Conservation (phyloP, 164 flowering plant species). For the Euptelea pleiosperma region DNA sequence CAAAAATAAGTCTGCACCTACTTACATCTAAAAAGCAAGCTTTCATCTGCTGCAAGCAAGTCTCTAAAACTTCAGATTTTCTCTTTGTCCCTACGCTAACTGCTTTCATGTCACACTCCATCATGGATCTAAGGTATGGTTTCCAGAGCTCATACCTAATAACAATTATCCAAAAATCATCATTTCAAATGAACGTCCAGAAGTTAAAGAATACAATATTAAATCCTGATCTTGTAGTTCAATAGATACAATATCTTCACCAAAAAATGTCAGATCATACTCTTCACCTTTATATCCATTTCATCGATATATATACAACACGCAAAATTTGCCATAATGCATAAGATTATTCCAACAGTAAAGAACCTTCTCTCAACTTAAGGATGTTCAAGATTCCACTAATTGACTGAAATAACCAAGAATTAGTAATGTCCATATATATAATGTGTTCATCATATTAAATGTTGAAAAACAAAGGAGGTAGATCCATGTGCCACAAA, state of each 20-base stretch:
- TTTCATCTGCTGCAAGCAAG: constrained; percentile 89
- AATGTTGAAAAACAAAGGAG: neutral
- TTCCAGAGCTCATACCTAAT: constrained; percentile 91
- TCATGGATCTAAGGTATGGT: constrained; percentile 83
- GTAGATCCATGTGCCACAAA: no score
- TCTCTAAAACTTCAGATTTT: constrained; percentile 70
- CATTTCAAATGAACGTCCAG: neutral
- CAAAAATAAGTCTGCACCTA: neutral
- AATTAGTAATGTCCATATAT: no score
- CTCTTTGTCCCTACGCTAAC: constrained; percentile 78
- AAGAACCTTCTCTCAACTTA: no score
- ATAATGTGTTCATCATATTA: neutral
- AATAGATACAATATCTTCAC: no score
- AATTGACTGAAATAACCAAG: no score
- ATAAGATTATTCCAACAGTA: no score
- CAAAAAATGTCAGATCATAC: neutral
- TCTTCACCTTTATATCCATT: neutral
- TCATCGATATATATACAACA: no score
- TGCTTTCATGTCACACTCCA: constrained; percentile 95
- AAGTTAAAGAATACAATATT: neutral
- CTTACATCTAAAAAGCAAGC: constrained; percentile 92
- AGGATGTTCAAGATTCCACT: no score
- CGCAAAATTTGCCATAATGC: no score
- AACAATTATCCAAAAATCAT: neutral
- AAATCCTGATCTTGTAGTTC: neutral